Evolutionary conservation across 805 yeast species (phyloP), one percentile per base, ranked within the genome.

Genomic region (Candida maltosa): DNA sequence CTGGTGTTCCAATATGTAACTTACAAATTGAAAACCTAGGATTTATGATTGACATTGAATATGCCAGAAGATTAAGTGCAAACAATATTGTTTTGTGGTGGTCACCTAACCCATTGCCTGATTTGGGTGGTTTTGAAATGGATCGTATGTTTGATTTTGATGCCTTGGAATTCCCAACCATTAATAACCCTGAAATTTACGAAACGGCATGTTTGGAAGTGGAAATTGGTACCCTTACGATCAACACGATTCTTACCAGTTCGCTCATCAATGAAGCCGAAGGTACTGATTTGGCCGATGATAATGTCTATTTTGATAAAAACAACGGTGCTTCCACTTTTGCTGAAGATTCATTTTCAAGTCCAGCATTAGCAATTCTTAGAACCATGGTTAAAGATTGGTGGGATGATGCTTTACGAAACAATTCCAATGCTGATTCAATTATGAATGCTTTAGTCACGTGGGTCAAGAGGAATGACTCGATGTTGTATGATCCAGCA

Each of bases 371-470:
- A 42, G 57, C 69, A 7, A 83, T 83, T 2, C 66, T 93, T 37
- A 75, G 94, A 51, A 56, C 71, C 6, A 65, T 93, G 73, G 83
- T 93, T 9, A 87, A 83, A 49, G 78, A 72, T 21, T 87, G 96
- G 96, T 91, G 97, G 96, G 94, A 87, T 49, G 83, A 80, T 50
- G 97, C 96, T 0, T 60, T 85, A 37, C 65, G 67, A 15, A 77
- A 76, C 37, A 75, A 83, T 46, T 46, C 66, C 6, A 78, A 81
- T 40, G 96, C 96, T 0, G 97, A 89, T 55, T 67, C 85, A 1
- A 74, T 89, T 75, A 82, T 88, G 42, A 86, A 86, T 48, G 73
- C 79, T 18, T 79, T 91, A 54, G 83, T 86, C 2, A 69, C 80
- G 3, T 91, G 98, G 98, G 85, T 88, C 16, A 87, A 86, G 45